A percentile compares a stretch with the other conserved stretches of the same genome.
Conservation (phyloP, 2,329 filamentous ascomycete species). For the Shiraia sp. region DNA sequence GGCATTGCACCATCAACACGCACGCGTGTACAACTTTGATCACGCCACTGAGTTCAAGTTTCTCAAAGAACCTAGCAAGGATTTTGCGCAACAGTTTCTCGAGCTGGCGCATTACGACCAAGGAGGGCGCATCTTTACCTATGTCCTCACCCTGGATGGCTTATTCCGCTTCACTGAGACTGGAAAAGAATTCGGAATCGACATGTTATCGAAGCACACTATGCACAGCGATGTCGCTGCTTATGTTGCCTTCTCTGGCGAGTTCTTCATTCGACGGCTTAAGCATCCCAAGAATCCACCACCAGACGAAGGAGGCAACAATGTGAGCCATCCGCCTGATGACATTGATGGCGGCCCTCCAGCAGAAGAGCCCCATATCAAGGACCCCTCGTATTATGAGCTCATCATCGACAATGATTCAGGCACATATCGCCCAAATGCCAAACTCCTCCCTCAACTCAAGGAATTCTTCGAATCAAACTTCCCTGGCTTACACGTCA, state of each 20-base stretch:
- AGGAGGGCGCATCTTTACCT: slow-evolving; percentile 86
- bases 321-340: slow-evolving; percentile 56
- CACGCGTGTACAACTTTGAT: slow-evolving; percentile 87
- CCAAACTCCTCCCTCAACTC: slow-evolving; percentile 71
- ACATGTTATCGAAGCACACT: slow-evolving; percentile 90
- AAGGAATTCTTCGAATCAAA: slow-evolving; percentile 71
- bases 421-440: slow-evolving; percentile 89
- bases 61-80: slow-evolving; percentile 67
- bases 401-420: slow-evolving; percentile 94
- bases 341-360: slow-evolving; percentile 54
- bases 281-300: slow-evolving; percentile 51
- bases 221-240: slow-evolving; percentile 94
- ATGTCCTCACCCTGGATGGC: slow-evolving; percentile 85
- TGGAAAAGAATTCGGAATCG: slow-evolving; percentile 92
- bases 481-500: slow-evolving; percentile 75
- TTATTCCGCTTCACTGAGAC: slow-evolving; percentile 92
- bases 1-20: slow-evolving; percentile 87
- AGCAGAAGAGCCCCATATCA: slow-evolving; percentile 38
- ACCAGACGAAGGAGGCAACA: slow-evolving; percentile 37
- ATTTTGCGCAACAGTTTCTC: slow-evolving; percentile 78
- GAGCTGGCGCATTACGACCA: slow-evolving; percentile 85
- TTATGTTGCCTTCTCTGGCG: slow-evolving; percentile 89
- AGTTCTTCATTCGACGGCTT: slow-evolving; percentile 84
- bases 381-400: slow-evolving; percentile 70
- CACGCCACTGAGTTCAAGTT: slow-evolving; percentile 71